Conservation (phyloP, 805 yeast species). For the Yarrowia yakushimensis region DNA sequence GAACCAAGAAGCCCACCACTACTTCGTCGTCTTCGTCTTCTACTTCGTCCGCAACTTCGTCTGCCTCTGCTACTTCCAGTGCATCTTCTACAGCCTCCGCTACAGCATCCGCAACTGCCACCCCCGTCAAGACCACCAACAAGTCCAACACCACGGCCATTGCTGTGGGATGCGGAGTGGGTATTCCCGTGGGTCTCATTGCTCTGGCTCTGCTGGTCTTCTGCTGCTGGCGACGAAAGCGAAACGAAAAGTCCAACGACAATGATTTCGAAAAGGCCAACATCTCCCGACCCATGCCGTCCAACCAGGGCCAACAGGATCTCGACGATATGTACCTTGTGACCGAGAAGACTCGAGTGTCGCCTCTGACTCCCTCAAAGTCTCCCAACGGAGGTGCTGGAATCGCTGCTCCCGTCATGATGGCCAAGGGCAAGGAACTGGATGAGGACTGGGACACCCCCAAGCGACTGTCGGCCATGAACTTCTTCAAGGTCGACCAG, state of each 20-base stretch:
- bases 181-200: slow-evolving; percentile 60
- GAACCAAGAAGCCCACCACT: slow-evolving; percentile 42
- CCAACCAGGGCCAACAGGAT: slow-evolving; percentile 29
- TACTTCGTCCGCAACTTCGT: slow-evolving; percentile 32
- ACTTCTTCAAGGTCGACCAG: slow-evolving; percentile 39
- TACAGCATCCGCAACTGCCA: slow-evolving; percentile 35
- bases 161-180: slow-evolving; percentile 71
- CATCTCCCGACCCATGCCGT: slow-evolving; percentile 38
- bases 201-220: slow-evolving; percentile 55
- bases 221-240: slow-evolving; percentile 49
- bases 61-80: slow-evolving; percentile 34
- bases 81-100: slow-evolving; percentile 32
- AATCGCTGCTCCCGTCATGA: slow-evolving; percentile 28
- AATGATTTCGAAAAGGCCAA: slow-evolving; percentile 35
- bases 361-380: slow-evolving; percentile 29
- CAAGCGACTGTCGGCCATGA: slow-evolving; percentile 38
- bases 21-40: slow-evolving; percentile 33
- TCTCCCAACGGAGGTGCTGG: slow-evolving; percentile 26
- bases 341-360: slow-evolving; percentile 27
- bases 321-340: slow-evolving; percentile 25
- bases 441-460: slow-evolving; percentile 38
- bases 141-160: slow-evolving; percentile 62
- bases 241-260: slow-evolving; percentile 36
- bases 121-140: slow-evolving; percentile 29
- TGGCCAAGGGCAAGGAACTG: slow-evolving; percentile 31